Evolutionary conservation across 139 green algal species (phyloP), one percentile per base, ranked within the genome.

Genomic region (Zygnema circumcarinatum): DNA sequence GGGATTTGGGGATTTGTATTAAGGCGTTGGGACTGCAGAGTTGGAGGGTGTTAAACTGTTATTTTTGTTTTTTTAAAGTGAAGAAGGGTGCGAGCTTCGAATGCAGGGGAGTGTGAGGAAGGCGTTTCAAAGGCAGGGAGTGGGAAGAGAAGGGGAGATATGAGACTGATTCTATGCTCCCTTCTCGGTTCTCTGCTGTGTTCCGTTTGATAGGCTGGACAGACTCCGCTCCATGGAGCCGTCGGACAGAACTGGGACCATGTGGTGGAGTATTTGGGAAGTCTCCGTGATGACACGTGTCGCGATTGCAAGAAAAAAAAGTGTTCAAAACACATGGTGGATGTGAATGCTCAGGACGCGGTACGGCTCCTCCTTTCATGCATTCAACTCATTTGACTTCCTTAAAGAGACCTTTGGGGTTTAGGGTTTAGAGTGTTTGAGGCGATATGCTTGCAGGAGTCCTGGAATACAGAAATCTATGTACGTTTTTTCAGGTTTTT

Each of bases 171-270:
- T n/a, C n/a, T n/a, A n/a, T n/a, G n/a, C n/a, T n/a, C n/a, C n/a
- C n/a, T n/a, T n/a, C n/a, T n/a, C n/a, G n/a, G n/a, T n/a, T n/a
- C n/a, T n/a, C n/a, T n/a, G n/a, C n/a, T n/a, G n/a, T n/a, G n/a
- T n/a, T n/a, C n/a, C n/a, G n/a, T 53, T 78, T 11, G 36, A 52
- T 52, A 81, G 76, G 56, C 72, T 52, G 56, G 76, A 42, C 54
- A 81, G 56, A 3, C 35, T 38, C 76, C 76, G 7, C 56, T 84
- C 3, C 54, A 81, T 81, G 76, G 56, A 41, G 56, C 56, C 16
- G 76, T 84, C 76, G 76, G 76, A 38, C 76, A 81, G 35, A 52
- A 52, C 33, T 81, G 56, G 56, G 16, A 84, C 7, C 7, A 82
- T 52, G 54, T 84, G 16, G 56, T 84, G 54, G 7, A 3, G 11